Conservation (phyloP, 1,139 yeast genomes). For the Yamadazyma siamensis region DNA sequence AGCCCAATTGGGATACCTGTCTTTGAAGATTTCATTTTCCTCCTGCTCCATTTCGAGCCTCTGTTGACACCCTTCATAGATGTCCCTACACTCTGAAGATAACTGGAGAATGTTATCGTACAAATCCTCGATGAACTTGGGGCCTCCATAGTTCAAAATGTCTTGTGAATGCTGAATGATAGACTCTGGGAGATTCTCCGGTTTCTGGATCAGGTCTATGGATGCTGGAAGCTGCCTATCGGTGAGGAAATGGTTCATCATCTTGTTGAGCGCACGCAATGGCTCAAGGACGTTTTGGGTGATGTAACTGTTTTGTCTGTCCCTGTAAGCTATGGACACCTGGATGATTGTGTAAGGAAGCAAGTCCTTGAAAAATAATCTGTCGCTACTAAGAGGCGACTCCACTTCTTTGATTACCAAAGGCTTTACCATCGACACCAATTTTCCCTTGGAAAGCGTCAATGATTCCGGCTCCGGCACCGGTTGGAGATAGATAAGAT, state of each 20-base stretch:
- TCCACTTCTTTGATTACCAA: conserved; percentile 31
- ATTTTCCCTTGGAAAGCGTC: conserved; percentile 29
- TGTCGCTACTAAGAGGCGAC: conserved; percentile 14
- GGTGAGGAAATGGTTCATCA: conserved; percentile 42
- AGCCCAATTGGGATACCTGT: conserved; percentile 58
- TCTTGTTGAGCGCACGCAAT: conserved; percentile 45
- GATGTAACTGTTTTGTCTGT: conserved; percentile 60
- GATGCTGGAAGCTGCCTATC: conserved; percentile 57
- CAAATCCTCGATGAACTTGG: conserved; percentile 35
- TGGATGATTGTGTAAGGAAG: conserved; percentile 68
- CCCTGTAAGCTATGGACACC: conserved; percentile 64
- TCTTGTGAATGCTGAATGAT: conserved; percentile 55
- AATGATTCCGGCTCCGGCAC: conserved; percentile 51
- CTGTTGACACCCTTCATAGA: conserved; percentile 43
- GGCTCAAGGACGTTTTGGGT: conserved; percentile 50
- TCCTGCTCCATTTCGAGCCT: conserved; percentile 48
- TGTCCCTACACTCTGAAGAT: conserved; percentile 35
- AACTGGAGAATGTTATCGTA: conserved; percentile 45
- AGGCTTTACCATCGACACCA: conserved; percentile 58
- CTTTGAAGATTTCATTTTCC: conserved; percentile 53
- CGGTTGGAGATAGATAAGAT: conserved; percentile 65
- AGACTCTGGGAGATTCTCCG: conserved; percentile 59
- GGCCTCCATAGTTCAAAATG: conserved; percentile 55
- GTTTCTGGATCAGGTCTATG: conserved; percentile 60
- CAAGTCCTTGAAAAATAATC: conserved; percentile 50